These are phyloP conservation scores for Anastatica hierochuntica DNA, from an alignment of 345 rosid genomes.

Conservation along the genomic window DNA sequence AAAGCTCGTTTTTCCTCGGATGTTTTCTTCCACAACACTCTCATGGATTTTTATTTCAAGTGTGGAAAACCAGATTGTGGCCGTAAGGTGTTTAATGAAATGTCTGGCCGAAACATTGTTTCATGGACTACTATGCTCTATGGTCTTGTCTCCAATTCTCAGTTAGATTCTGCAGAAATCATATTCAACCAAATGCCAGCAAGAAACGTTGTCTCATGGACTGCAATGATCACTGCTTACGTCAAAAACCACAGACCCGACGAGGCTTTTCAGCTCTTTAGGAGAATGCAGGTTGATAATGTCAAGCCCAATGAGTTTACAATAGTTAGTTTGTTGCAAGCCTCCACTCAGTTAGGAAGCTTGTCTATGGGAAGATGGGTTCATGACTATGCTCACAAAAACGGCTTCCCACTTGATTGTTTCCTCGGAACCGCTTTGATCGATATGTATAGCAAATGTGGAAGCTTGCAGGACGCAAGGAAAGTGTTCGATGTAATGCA, in stretches of 20 bases:
- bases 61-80: slow-evolving; percentile 36
- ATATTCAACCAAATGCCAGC: slow-evolving; percentile 46
- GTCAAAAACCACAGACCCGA: slow-evolving; percentile 36
- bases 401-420: slow-evolving; percentile 39
- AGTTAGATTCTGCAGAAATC: slow-evolving; percentile 37
- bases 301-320: slow-evolving; percentile 62
- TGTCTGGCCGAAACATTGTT: slow-evolving; percentile 43
- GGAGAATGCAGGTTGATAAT: slow-evolving; percentile 43
- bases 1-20: slow-evolving; percentile 45
- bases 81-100: slow-evolving; percentile 41
- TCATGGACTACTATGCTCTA: slow-evolving; percentile 64
- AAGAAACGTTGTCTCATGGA: slow-evolving; percentile 64
- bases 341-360: slow-evolving; percentile 44
- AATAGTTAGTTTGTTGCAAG: slow-evolving; percentile 43
- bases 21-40: slow-evolving; percentile 42
- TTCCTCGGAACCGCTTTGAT: slow-evolving; percentile 54
- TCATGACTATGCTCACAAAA: slow-evolving; percentile 49
- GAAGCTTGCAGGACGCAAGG: slow-evolving; percentile 45
- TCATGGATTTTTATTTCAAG: slow-evolving; percentile 61
- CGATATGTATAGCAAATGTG: slow-evolving; percentile 36
- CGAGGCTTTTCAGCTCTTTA: slow-evolving; percentile 51
- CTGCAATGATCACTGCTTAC: slow-evolving; percentile 56
- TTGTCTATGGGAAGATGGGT: slow-evolving; percentile 48
- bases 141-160: slow-evolving; percentile 45
- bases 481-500: slow-evolving; percentile 44